Conservation (phyloP, 2,329 filamentous ascomycete genomes). For the Neofusicoccum laricinum region DNA sequence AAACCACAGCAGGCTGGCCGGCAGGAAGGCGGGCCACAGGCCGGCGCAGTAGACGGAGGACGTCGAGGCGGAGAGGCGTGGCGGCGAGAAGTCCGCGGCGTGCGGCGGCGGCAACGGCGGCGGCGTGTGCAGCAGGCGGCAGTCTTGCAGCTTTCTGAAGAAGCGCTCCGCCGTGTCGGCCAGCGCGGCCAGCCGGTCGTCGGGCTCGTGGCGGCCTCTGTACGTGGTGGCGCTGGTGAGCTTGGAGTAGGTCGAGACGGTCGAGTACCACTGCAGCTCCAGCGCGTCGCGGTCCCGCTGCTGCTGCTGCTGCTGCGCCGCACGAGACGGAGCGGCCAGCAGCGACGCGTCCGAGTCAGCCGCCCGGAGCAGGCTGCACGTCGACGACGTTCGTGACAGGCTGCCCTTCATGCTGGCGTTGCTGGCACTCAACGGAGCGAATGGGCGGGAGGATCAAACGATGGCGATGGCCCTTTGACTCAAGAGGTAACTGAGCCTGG, state of each 20-base stretch:
- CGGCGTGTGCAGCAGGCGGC: not conserved
- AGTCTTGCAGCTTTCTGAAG: not conserved
- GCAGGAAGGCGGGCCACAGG: not conserved
- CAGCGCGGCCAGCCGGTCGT: not conserved
- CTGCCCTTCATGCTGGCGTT: not conserved
- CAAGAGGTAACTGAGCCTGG: conserved; percentile 2
- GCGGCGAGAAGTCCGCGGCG: too few relatives aligned
- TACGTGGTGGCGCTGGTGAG: not conserved
- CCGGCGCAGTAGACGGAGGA: not conserved
- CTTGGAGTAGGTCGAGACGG: conserved; percentile 7
- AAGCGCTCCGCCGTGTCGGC: not conserved
- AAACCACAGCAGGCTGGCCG: conserved; percentile 7
- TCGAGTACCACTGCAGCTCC: not conserved
- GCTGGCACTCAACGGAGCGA: not conserved
- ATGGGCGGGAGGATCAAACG: not conserved
- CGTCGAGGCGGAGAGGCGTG: not conserved
- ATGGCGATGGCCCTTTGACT: not conserved
- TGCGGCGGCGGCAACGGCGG: too few relatives aligned
- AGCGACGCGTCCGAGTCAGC: not conserved
- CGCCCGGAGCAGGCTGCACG: not conserved
- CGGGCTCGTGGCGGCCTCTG: not conserved
- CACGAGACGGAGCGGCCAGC: not conserved
- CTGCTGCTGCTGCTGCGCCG: not conserved
- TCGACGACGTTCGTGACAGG: conserved; percentile 1
- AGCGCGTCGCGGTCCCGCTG: not conserved